Percentiles rank a stretch among this genome's conserved stretches.
Evolutionary conservation across 495 filamentous ascomycete species (phyloP).

Genomic region (Xylaria sp.): DNA sequence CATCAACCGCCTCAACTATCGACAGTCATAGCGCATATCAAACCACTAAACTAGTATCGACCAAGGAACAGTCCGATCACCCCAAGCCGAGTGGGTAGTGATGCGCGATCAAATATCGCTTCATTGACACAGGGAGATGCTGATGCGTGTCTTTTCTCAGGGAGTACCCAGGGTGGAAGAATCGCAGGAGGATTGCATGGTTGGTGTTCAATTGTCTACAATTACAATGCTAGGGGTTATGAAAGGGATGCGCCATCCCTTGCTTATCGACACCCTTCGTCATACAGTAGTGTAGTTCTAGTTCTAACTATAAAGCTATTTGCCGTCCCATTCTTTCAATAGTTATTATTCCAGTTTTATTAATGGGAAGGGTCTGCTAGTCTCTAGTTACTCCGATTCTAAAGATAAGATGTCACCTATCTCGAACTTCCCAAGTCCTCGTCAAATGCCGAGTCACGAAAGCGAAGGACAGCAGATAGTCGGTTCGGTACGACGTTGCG

Average conservation of each 20-base stretch:
- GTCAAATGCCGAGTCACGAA: neutral
- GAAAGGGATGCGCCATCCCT: conserved; percentile 9
- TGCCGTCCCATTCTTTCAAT: too few relatives aligned
- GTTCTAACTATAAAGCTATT: too few relatives aligned
- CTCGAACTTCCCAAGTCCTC: neutral
- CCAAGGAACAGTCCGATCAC: conserved; percentile 8
- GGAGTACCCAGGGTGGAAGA: neutral
- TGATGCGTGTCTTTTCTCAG: conserved; percentile 9
- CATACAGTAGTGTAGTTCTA: too few relatives aligned
- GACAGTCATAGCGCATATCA: too few relatives aligned
- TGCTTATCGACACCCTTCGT: too few relatives aligned
- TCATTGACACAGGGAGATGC: neutral
- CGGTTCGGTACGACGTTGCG: neutral
- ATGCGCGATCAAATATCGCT: neutral
- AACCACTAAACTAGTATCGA: too few relatives aligned
- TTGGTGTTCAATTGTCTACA: neutral
- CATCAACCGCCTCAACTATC: too few relatives aligned
- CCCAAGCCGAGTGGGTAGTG: conserved; percentile 13
- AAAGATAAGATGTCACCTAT: too few relatives aligned
- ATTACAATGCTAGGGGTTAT: conserved; percentile 18
- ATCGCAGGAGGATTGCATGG: neutral
- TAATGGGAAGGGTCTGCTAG: too few relatives aligned
- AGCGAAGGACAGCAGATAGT: neutral
- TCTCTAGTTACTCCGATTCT: too few relatives aligned
- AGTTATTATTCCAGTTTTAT: too few relatives aligned